phyloP scores from a whole-genome alignment of 2,329 filamentous ascomycete genomes.

The Ceratocystis variospora region DNA sequence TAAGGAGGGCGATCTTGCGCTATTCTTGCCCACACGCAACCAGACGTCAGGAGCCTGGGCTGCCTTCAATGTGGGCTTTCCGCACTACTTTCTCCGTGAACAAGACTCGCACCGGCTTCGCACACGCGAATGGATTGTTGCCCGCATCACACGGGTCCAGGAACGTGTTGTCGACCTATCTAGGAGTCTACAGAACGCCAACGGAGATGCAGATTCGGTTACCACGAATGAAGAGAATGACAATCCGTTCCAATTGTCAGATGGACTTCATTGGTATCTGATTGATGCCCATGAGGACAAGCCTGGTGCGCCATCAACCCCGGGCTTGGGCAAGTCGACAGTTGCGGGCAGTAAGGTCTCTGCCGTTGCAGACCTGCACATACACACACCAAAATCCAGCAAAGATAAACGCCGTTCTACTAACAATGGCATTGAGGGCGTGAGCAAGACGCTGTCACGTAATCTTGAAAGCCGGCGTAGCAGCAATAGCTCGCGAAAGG shows the following conservation, averaged over 20 bases:
- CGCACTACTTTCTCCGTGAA: conserved; percentile 92
- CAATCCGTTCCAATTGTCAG: conserved; percentile 91
- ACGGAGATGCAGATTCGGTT: conserved; percentile 36
- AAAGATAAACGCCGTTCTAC: conserved; percentile 34
- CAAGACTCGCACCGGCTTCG: conserved; percentile 76
- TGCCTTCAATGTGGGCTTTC: conserved; percentile 93
- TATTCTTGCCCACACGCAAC: conserved; percentile 89
- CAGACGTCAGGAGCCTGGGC: conserved; percentile 93
- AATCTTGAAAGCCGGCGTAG: conserved; percentile 84
- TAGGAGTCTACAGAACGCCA: conserved; percentile 47
- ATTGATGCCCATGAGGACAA: conserved; percentile 92
- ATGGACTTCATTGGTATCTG: conserved; percentile 90
- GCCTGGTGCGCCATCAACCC: conserved; percentile 77
- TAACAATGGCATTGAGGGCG: conserved; percentile 51
- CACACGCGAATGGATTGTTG: conserved; percentile 88
- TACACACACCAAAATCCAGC: conserved; percentile 26
- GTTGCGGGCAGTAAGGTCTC: conserved; percentile 79
- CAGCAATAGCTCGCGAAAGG: conserved; percentile 73
- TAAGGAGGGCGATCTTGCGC: conserved; percentile 85
- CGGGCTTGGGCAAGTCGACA: conserved; percentile 80
- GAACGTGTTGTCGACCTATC: conserved; percentile 88
- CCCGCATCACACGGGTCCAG: conserved; percentile 79
- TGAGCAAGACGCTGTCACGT: conserved; percentile 67
- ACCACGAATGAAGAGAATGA: conserved; percentile 61
- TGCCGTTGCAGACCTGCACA: conserved; percentile 59